phyloP scores from a whole-genome alignment of 495 filamentous ascomycete species.

The Geoglossum glabrum region DNA sequence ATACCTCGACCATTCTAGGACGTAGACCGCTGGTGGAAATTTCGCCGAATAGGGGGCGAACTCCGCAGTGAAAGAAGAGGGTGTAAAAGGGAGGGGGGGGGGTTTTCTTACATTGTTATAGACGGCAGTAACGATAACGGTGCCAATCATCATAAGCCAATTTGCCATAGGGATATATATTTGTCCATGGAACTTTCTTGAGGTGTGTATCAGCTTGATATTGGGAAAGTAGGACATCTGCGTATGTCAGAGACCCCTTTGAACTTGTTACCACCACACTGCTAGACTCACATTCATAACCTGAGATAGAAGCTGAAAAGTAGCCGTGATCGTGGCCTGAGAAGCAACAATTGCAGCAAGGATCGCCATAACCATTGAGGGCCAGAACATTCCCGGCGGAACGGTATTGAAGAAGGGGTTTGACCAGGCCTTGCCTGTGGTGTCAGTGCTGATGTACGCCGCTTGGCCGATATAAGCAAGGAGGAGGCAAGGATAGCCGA shows the following conservation, averaged over 20 bases:
- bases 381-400: conserved; percentile 45
- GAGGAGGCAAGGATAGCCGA: conserved; percentile 45
- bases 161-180: conserved; percentile 53
- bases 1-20: not conserved
- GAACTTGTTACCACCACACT: not conserved
- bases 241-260: not conserved
- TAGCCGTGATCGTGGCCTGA: conserved; percentile 59
- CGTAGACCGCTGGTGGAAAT: not conserved
- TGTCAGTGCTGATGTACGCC: conserved; percentile 42
- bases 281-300: conserved; percentile 32
- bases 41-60: not conserved
- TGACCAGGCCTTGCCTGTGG: conserved; percentile 30
- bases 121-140: conserved; percentile 48
- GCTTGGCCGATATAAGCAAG: conserved; percentile 57
- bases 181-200: conserved; percentile 43
- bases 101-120: conserved; percentile 42
- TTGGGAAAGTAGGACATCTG: conserved; percentile 49
- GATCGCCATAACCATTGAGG: conserved; percentile 42
- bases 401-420: conserved; percentile 55
- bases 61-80: not conserved
- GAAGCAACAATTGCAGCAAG: conserved; percentile 56
- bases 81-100: not conserved
- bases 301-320: conserved; percentile 50
- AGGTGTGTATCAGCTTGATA: conserved; percentile 47
- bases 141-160: conserved; percentile 56